A percentile compares a stretch with the other conserved stretches of the same genome.
These are phyloP conservation scores for Trametes cubensis DNA, from an alignment of 768 basidiomycete species.

Conservation along the genomic window DNA sequence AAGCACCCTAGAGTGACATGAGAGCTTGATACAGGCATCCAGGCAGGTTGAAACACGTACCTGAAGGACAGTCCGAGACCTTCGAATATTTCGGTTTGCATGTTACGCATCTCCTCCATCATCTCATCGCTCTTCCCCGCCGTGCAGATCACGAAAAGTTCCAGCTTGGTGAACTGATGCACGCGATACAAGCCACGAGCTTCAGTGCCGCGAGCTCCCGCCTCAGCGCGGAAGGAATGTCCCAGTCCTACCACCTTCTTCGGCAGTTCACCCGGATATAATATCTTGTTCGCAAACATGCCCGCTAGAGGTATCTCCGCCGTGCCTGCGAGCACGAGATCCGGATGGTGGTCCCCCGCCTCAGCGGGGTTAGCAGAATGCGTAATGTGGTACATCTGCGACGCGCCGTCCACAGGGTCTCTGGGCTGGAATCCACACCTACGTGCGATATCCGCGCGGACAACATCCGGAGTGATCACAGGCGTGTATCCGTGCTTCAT, in stretches of 20 bases:
- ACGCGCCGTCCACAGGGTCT: conserved; percentile 63
- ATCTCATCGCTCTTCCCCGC: conserved; percentile 65
- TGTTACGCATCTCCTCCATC: conserved; percentile 76
- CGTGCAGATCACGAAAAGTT: conserved; percentile 80
- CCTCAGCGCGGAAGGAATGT: conserved; percentile 91
- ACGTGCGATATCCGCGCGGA: conserved; percentile 80
- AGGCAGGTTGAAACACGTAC: conserved; percentile 43
- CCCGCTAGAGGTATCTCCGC: conserved; percentile 94
- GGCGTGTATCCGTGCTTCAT: conserved; percentile 82
- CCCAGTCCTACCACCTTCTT: conserved; percentile 85
- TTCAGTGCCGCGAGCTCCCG: conserved; percentile 88
- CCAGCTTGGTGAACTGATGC: conserved; percentile 96
- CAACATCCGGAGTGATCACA: conserved; percentile 85
- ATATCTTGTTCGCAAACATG: conserved; percentile 78
- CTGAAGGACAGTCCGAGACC: conserved; percentile 80
- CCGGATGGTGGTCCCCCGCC: conserved; percentile 39
- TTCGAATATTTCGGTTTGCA: conserved; percentile 78
- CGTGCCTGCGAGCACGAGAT: conserved; percentile 88
- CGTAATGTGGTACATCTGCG: conserved; percentile 79
- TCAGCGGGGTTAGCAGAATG: conserved; percentile 33
- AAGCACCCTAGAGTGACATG: conserved; percentile 59
- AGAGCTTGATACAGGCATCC: background rate
- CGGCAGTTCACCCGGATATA: conserved; percentile 62
- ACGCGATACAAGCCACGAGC: conserved; percentile 93
- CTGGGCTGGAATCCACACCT: conserved; percentile 96